These are phyloP conservation scores for Tetrapyrgos nigripes DNA, from an alignment of 1,284 basidiomycete genomes.

Conservation along the genomic window DNA sequence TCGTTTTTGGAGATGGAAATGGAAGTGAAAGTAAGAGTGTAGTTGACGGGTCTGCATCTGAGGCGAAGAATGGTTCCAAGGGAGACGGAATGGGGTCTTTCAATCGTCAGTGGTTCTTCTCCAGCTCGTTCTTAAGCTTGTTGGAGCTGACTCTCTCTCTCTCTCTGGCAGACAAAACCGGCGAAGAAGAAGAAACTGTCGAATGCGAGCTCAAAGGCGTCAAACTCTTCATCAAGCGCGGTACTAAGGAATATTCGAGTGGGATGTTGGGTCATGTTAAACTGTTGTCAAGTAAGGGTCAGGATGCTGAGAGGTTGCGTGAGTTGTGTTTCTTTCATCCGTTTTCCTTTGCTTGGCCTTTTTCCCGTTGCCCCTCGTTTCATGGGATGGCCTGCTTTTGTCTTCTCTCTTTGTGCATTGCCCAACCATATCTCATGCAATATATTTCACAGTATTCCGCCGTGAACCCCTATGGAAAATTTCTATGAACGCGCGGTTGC, in stretches of 20 bases:
- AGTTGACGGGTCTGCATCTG: not conserved
- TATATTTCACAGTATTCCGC: constrained; percentile 66
- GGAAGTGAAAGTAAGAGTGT: not conserved
- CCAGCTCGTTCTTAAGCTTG: not conserved
- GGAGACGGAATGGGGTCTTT: not conserved
- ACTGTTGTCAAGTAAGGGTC: constrained; percentile 52
- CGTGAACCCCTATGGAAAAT: constrained; percentile 72
- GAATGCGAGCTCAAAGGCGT: constrained; percentile 61
- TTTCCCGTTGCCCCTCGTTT: not conserved
- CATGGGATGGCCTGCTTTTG: too few relatives aligned
- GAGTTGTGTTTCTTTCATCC: constrained; percentile 29
- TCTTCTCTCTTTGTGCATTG: too few relatives aligned
- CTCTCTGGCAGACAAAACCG: constrained; percentile 50
- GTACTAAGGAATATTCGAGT: constrained; percentile 59
- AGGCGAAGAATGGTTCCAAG: not conserved
- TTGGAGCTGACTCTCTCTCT: not conserved
- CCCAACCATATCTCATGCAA: not conserved
- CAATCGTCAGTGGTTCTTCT: not conserved
- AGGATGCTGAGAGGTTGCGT: constrained; percentile 52
- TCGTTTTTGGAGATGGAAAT: not conserved
- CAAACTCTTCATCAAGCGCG: constrained; percentile 67
- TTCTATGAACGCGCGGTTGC: constrained; percentile 66
- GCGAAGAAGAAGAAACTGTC: constrained; percentile 67
- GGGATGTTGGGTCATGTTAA: constrained; percentile 69
- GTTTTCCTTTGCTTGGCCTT: not conserved